Evolutionary conservation across 352 stramenopile genomes (phyloP).

Genomic region (Phytophthora melonis): DNA sequence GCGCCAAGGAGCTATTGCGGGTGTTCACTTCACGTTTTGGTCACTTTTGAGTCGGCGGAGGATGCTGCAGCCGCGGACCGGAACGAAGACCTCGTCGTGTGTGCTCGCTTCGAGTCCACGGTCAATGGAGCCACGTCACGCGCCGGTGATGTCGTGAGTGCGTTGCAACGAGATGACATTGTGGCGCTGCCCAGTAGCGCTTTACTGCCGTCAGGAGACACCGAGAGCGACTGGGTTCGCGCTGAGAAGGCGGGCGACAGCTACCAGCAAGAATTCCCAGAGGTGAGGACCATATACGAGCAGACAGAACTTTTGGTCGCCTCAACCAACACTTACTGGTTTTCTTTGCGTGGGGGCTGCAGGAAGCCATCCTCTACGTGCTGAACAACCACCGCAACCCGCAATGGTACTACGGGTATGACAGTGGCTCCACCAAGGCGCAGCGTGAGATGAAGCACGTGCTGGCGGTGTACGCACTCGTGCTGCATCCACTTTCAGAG

Average conservation of each 20-base stretch:
- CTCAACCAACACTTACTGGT: background rate
- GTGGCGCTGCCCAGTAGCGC: constrained; percentile 11
- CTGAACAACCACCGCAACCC: constrained; percentile 48
- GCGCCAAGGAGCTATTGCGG: constrained; percentile 42
- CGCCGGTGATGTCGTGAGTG: constrained; percentile 10
- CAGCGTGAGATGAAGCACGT: constrained; percentile 50
- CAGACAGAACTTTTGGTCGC: background rate
- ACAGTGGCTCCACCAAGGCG: constrained; percentile 50
- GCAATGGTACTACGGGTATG: constrained; percentile 51
- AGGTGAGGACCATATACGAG: constrained; percentile 16
- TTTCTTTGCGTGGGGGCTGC: background rate
- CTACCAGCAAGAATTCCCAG: constrained; percentile 29
- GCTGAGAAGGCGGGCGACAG: constrained; percentile 36
- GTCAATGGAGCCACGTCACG: background rate
- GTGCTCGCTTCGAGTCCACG: constrained; percentile 40
- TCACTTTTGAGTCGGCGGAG: constrained; percentile 22
- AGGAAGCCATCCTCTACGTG: constrained; percentile 47
- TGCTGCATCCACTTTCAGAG: constrained; percentile 5
- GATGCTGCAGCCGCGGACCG: background rate
- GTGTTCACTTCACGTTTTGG: constrained; percentile 36
- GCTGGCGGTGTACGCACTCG: constrained; percentile 41
- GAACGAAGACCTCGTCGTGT: constrained; percentile 37
- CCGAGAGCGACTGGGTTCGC: constrained; percentile 38
- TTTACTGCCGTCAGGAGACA: background rate
- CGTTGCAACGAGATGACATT: background rate